Percentiles rank a stretch among this genome's conserved stretches.
Conservation (phyloP, 208 protist species). For the Trypanosoma vivax region DNA sequence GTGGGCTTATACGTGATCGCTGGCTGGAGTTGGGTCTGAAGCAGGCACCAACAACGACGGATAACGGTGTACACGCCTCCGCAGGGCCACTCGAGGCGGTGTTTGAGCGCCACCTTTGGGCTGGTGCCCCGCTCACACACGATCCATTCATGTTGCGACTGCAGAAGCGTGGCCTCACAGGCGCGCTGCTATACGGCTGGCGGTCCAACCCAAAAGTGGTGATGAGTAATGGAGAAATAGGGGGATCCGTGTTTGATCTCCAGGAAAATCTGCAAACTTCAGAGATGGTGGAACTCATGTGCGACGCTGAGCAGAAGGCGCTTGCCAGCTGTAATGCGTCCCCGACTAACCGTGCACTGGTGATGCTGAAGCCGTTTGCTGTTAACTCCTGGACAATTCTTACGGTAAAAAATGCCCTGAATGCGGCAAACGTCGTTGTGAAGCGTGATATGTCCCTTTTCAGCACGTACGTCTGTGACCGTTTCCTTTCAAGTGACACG, state of each 20-base stretch:
- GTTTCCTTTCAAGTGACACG: constrained; percentile 17
- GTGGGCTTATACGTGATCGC: constrained; percentile 34
- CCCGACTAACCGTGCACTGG: constrained; percentile 32
- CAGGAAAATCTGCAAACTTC: constrained; percentile 38
- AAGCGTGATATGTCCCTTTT: constrained; percentile 26
- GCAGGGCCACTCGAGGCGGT: constrained; percentile 55
- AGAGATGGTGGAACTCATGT: constrained; percentile 27
- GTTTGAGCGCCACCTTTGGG: constrained; percentile 60
- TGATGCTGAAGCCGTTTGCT: constrained; percentile 54
- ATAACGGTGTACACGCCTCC: constrained; percentile 62
- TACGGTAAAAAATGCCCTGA: constrained; percentile 26
- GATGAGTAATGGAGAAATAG: constrained; percentile 3
- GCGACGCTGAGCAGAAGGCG: constrained; percentile 26
- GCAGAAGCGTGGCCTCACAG: constrained; percentile 28
- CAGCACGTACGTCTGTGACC: constrained; percentile 18
- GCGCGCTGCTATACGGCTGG: constrained; percentile 28
- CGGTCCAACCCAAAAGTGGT: constrained; percentile 22
- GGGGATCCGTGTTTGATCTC: constrained; percentile 27
- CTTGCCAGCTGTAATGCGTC: constrained; percentile 8
- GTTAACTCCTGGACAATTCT: constrained; percentile 22
- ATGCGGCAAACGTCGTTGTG: constrained; percentile 20
- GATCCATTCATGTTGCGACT: constrained; percentile 29
- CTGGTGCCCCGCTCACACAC: constrained; percentile 19
- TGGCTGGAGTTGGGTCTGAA: constrained; percentile 53
- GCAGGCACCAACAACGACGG: constrained; percentile 38